Evolutionary conservation across 306 rosid species (phyloP), one percentile per base, ranked within the genome.

Genomic region (Astragalus membranaceus): DNA sequence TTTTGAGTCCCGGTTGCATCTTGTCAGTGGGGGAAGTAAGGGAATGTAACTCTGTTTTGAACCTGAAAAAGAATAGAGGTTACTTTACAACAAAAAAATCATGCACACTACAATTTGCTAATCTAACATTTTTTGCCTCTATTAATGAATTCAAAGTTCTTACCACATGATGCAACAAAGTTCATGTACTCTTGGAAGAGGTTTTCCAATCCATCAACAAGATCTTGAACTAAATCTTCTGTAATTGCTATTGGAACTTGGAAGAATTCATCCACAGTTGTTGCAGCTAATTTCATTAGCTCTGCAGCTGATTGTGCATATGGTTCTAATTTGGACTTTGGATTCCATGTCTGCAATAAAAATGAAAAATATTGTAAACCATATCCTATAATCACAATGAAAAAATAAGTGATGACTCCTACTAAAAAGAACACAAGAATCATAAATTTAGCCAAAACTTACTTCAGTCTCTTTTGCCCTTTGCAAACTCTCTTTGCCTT

Each of bases 81-180:
- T 26, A 26, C 3, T 26, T 26, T 3, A 26, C 20, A 43, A 59
- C 42, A 20, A 10, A 51, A 50, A 41, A 14, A 15, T 4, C 33
- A 46, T 52, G 23, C 54, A 41, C 65, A 33, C n/a, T 37, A 35
- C 23, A 20, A 1, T 20, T 12, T 37, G 26, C 37, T 29, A 26
- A 32, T 26, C 43, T 14, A 42, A 13, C 42, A 8, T 4, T 7
- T 17, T 44, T 46, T 50, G 39, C 20, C 8, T 50, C 20, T 5
- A 50, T 10, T 41, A 16, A 48, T 49, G 64, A 65, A 56, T 78
- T 30, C 64, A 39, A 2, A 15, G 47, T n/a, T 59, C 79, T 84
- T 77, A 89, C 98, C 98, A 71, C 97, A 91, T 51, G 96, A 73
- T 33, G 92, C 80, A 62, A 87, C 96, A 82, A 87, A 94, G 57